Evolutionary conservation across 108 stramenopile species (phyloP), one percentile per base, ranked within the genome.

Genomic region (Epithemia pelagica): DNA sequence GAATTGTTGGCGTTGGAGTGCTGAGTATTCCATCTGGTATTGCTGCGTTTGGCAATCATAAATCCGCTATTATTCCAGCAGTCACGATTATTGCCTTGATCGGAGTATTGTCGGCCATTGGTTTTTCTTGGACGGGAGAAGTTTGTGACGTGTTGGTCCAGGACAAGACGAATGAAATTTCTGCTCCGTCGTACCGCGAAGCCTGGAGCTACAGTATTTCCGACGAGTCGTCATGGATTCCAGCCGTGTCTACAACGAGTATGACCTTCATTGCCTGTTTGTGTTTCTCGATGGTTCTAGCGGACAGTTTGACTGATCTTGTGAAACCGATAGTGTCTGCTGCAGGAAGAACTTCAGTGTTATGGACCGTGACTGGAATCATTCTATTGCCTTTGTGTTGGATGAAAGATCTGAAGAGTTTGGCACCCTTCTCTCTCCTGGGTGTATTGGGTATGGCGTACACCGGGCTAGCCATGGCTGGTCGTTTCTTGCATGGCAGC

Each of bases 201-300:
- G 95, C 96, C 19, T 99, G 98, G 98, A 84, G 82, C 55, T 75
- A 82, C 32, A 66, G 82, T 20, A 86, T 97, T 21, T 90, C 90
- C 3, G 66, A 79, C 26, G 62, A 65, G 3, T 78, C 87, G 19
- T 78, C 88, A 0, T 94, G 94, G 92, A 84, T 99, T 37, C 90
- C 94, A 2, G 90, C 92, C 19, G 75, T 71, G 33, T 82, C 88
- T 25, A 80, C 82, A 56, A 92, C 89, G 1, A 78, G 82, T 73
- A 96, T 88, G 67, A 94, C 95, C 23, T 88, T 92, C 67, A 72
- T 88, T 54, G 96, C 91, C 24, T 87, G 89, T 69, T 68, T 97
- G 29, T 93, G 95, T 7, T 98, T 87, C 78, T 86, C 86, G 58
- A 92, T 98, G 87, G 95, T 99, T 66, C 82, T 99, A 61, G 98